These are phyloP conservation scores for Trametes gibbosa DNA, from an alignment of 768 basidiomycete species.

Conservation along the genomic window DNA sequence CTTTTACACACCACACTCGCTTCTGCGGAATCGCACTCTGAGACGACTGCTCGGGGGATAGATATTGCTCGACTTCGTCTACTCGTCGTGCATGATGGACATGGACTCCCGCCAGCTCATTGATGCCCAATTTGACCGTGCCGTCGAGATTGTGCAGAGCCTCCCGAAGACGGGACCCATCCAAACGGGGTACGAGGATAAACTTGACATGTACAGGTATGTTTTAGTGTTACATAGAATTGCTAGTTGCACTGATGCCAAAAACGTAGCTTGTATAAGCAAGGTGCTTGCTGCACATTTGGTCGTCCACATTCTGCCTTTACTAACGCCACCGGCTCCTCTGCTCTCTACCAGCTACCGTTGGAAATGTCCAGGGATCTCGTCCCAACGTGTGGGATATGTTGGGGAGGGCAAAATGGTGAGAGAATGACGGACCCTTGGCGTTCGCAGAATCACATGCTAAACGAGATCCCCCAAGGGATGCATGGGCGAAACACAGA, in stretches of 20 bases:
- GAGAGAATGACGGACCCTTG: conserved; percentile 17
- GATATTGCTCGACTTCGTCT: background rate
- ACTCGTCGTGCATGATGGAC: conserved; percentile 3
- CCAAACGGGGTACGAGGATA: conserved; percentile 94
- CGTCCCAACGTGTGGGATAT: conserved; percentile 90
- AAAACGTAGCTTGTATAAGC: conserved; percentile 78
- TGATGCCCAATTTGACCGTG: conserved; percentile 86
- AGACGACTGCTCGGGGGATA: background rate
- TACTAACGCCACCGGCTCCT: background rate
- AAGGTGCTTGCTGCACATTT: conserved; percentile 51
- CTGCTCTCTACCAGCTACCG: conserved; percentile 58
- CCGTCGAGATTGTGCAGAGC: conserved; percentile 91
- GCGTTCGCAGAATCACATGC: conserved; percentile 20
- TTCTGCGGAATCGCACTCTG: background rate
- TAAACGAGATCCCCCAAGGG: conserved; percentile 53
- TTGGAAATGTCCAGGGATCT: conserved; percentile 77
- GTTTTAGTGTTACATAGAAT: background rate
- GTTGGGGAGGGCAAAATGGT: conserved; percentile 94
- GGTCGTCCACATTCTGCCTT: background rate
- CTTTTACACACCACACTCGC: background rate
- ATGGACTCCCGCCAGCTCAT: conserved; percentile 70
- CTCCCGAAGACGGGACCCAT: conserved; percentile 93
- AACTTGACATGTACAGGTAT: conserved; percentile 88
- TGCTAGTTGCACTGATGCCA: background rate
- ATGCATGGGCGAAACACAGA: conserved; percentile 93